Evolutionary conservation across 2,329 filamentous ascomycete genomes (phyloP).

Genomic region (Rachicladosporium sp.): DNA sequence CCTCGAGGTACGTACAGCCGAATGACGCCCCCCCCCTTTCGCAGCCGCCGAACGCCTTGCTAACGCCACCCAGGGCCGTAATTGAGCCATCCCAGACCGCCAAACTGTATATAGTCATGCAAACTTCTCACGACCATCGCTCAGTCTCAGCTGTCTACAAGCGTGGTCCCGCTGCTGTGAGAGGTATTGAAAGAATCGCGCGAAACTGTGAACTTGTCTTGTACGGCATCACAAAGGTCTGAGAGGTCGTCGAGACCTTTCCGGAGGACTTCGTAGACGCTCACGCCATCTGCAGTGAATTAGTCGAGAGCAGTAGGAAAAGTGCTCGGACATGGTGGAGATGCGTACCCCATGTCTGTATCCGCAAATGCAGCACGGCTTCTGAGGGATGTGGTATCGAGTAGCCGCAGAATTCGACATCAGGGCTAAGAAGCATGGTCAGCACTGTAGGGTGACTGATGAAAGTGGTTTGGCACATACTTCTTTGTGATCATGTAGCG

Average conservation of each 20-base stretch:
- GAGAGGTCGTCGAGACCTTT: conserved; percentile 84
- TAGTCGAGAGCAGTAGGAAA: not conserved
- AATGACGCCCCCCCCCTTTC: conserved; percentile 5
- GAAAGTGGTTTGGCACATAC: conserved; percentile 37
- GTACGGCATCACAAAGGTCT: conserved; percentile 83
- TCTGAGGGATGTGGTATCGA: conserved; percentile 95
- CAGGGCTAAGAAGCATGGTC: conserved; percentile 47
- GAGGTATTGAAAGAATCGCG: conserved; percentile 46
- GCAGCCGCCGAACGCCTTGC: conserved; percentile 2
- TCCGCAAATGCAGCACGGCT: conserved; percentile 89
- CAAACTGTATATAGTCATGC: too few species aligned
- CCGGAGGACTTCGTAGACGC: conserved; percentile 71
- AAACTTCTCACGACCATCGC: too few species aligned
- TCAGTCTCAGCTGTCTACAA: too few species aligned
- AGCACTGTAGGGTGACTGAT: not conserved
- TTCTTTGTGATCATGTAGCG: conserved; percentile 98
- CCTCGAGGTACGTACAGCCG: conserved; percentile 59
- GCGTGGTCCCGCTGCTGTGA: conserved; percentile 7
- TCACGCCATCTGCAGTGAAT: conserved; percentile 52
- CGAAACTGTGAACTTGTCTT: conserved; percentile 71
- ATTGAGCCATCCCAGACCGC: conserved; percentile 7
- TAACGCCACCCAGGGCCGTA: conserved; percentile 13
- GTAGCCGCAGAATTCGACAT: conserved; percentile 97
- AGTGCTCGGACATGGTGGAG: conserved; percentile 23
- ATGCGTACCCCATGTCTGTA: conserved; percentile 81